A percentile compares a stretch with the other conserved stretches of the same genome.
phyloP scores from a whole-genome alignment of 768 basidiomycete species.

The Boletus bicolor region DNA sequence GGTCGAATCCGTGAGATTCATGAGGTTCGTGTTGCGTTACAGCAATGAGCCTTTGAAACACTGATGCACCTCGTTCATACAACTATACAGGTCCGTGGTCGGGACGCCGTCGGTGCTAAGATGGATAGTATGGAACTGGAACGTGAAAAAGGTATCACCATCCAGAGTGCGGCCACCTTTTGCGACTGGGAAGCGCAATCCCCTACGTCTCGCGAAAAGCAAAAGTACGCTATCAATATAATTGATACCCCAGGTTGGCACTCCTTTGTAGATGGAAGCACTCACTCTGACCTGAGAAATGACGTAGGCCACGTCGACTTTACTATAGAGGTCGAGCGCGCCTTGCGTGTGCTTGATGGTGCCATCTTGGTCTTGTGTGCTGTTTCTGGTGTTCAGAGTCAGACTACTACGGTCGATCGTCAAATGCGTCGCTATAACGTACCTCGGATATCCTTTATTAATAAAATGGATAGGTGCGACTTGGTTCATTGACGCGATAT shows the following conservation, averaged over 20 bases:
- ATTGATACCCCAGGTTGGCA: slow-evolving; percentile 90
- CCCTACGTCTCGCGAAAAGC: slow-evolving; percentile 56
- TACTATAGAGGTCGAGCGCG: slow-evolving; percentile 98
- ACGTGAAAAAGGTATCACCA: slow-evolving; percentile 98
- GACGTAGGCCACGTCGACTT: slow-evolving; percentile 95
- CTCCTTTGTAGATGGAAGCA: not conserved
- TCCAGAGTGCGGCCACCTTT: slow-evolving; percentile 97
- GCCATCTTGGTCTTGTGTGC: slow-evolving; percentile 96
- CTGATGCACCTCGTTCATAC: not conserved
- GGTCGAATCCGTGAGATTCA: slow-evolving; percentile 95
- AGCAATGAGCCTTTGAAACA: not conserved
- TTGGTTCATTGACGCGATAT: not conserved
- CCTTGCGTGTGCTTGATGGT: slow-evolving; percentile 92
- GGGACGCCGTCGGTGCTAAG: slow-evolving; percentile 96
- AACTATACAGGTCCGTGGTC: slow-evolving; percentile 70
- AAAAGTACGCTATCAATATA: slow-evolving; percentile 93
- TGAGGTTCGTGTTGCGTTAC: slow-evolving; percentile 58
- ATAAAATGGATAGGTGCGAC: slow-evolving; percentile 92
- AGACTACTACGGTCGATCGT: slow-evolving; percentile 98
- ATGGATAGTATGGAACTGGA: slow-evolving; percentile 99
- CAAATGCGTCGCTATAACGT: slow-evolving; percentile 98
- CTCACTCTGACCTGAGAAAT: not conserved
- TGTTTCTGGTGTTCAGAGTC: slow-evolving; percentile 94
- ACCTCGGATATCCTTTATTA: slow-evolving; percentile 93
- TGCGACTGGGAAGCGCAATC: slow-evolving; percentile 88